A percentile compares a stretch with the other conserved stretches of the same genome.
These are phyloP conservation scores for Ophiostoma australiae DNA, from an alignment of 2,329 filamentous ascomycete species.

Conservation along the genomic window DNA sequence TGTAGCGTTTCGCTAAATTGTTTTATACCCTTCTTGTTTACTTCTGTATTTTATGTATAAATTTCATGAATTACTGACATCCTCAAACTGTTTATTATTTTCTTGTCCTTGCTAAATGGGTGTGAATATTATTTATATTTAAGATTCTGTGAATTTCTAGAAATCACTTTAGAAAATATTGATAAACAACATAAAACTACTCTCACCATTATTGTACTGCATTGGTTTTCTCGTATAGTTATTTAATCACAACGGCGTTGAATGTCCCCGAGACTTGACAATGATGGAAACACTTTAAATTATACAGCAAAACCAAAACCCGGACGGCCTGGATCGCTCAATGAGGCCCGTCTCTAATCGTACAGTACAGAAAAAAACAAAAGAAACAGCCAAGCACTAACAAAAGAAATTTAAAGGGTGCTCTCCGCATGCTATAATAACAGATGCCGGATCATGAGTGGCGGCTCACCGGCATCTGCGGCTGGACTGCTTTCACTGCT, in stretches of 20 bases:
- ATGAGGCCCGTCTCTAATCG: constrained; percentile 9
- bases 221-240: too few species aligned
- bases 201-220: too few species aligned
- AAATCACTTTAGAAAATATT: too few species aligned
- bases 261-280: background rate
- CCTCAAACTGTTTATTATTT: background rate
- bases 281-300: background rate
- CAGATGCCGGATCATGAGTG: background rate
- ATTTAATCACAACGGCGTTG: background rate
- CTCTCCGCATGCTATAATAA: background rate
- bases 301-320: background rate
- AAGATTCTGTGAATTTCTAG: too few species aligned
- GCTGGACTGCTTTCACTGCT: background rate
- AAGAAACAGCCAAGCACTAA: background rate
- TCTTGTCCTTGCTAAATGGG: background rate
- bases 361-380: background rate
- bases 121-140: too few species aligned
- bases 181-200: too few species aligned
- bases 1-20: background rate
- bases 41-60: background rate
- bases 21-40: background rate
- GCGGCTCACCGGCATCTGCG: background rate
- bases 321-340: constrained; percentile 15
- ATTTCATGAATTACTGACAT: too few species aligned
- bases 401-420: constrained; percentile 5